phyloP scores from a whole-genome alignment of 768 basidiomycete genomes.

The Boletus tomentosulus region DNA sequence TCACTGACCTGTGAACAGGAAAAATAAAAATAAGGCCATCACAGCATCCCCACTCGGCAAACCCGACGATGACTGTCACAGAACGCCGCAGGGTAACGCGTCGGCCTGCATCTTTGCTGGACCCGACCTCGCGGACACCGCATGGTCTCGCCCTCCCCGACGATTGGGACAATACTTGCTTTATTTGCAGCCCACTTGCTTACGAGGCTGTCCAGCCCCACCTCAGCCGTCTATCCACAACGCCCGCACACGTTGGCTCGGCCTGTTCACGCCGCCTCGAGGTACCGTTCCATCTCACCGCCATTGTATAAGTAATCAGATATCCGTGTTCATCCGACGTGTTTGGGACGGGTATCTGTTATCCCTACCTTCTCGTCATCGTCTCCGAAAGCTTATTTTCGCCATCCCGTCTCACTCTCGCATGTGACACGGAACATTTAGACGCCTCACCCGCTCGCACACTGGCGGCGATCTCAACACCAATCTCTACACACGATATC shows the following conservation, averaged over 20 bases:
- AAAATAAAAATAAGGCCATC: neutral
- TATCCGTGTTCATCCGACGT: neutral
- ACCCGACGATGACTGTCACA: conserved; percentile 8
- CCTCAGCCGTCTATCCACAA: neutral
- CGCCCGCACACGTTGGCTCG: neutral
- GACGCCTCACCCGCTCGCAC: neutral
- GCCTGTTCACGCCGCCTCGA: neutral
- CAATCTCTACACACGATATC: neutral
- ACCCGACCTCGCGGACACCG: conserved; percentile 22
- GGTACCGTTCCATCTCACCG: neutral
- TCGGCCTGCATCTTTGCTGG: conserved; percentile 10
- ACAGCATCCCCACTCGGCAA: conserved; percentile 21
- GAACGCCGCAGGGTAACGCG: conserved; percentile 9
- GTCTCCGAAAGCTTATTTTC: neutral
- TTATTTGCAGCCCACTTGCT: conserved; percentile 3
- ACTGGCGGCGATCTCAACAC: conserved; percentile 4
- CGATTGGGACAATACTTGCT: conserved; percentile 12
- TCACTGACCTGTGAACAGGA: conserved; percentile 7
- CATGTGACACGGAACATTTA: neutral
- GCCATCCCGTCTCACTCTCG: neutral
- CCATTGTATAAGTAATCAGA: neutral
- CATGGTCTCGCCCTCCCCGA: conserved; percentile 15
- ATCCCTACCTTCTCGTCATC: neutral
- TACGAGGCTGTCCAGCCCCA: neutral
- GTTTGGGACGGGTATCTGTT: neutral